Conservation (phyloP, 2,329 filamentous ascomycete species). For the Diaporthe sp. region DNA sequence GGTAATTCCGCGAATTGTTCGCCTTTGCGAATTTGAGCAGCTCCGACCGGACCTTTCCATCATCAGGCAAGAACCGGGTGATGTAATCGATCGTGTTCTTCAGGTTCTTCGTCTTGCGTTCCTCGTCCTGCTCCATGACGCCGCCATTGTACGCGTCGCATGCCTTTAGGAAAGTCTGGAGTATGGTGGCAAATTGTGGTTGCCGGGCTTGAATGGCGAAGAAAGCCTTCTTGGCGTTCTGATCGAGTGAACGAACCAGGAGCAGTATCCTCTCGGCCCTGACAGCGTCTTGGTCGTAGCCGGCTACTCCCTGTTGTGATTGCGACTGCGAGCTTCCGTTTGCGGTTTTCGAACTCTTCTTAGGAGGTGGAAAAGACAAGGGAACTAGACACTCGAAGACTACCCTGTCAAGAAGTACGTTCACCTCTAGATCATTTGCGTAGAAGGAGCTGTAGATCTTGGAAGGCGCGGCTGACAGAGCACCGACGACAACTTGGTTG, state of each 20-base stretch:
- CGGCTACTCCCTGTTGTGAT: constrained; percentile 53
- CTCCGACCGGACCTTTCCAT: constrained; percentile 78
- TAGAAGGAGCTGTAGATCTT: constrained; percentile 91
- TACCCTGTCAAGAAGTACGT: constrained; percentile 85
- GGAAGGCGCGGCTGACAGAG: constrained; percentile 87
- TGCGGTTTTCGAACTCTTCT: constrained; percentile 73
- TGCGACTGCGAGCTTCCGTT: constrained; percentile 60
- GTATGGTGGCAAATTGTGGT: constrained; percentile 78
- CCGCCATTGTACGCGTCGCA: constrained; percentile 94
- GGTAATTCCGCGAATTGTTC: constrained; percentile 91
- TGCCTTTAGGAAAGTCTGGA: constrained; percentile 83
- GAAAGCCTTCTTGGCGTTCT: constrained; percentile 86
- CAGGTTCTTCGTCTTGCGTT: constrained; percentile 78
- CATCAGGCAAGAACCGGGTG: constrained; percentile 82
- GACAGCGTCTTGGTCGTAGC: constrained; percentile 79
- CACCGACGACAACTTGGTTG: constrained; percentile 79
- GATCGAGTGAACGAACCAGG: constrained; percentile 83
- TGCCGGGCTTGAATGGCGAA: constrained; percentile 88
- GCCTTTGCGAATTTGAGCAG: constrained; percentile 91
- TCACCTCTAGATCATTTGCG: constrained; percentile 89
- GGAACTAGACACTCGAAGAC: constrained; percentile 92
- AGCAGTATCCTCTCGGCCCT: constrained; percentile 88
- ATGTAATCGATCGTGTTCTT: constrained; percentile 81
- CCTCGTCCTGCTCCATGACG: constrained; percentile 80
- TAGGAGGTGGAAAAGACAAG: constrained; percentile 83